Base-by-base conservation (phyloP, 768 basidiomycete species). In the Russula brevipes region DNA sequence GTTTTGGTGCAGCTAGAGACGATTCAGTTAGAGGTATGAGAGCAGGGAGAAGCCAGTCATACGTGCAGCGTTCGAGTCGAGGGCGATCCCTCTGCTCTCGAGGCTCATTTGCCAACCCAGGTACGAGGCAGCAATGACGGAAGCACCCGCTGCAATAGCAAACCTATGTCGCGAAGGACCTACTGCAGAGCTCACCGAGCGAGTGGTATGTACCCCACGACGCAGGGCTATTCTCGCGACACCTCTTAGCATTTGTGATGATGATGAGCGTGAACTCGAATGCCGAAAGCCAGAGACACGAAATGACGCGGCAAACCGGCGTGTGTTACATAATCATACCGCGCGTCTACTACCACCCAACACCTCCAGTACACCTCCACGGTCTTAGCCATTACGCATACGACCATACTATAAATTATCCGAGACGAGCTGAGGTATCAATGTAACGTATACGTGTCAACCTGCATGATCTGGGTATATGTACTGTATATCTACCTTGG, bases 111-210 rank as follows among this genome's bases (percentile, higher is more conserved):
- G 73, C 75, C 75, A 76, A 24, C 69, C 69, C 30, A 74, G 65
- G 68, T 75, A 76, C 31, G 72, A 69, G 35, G 73, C 68, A 5
- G 71, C 71, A 45, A 67, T 69, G 51, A 73, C 70, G 42, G 74
- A 71, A 45, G 72, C 75, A 42, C 72, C 73, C 12, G 70, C 64
- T 6, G 62, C 72, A 44, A 71, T 54, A 33, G 69, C 69, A 31
- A 70, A 44, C 24, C 70, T 68, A 19, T 62, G 62, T 42, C 65
- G 59, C 41, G 53, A 59, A 46, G 47, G 19, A 44, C 54, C 39
- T 39, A 19, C 19, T 41, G 24, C 41, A n/a, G 66, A 35, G 33
- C 47, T 38, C 14, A 19, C n/a, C 3, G 67, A 47, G 17, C 47
- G n/a, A 35, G 50, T 31, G n/a, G 65, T 68, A 56, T 68, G 67